Base-by-base conservation (phyloP, 306 rosid species). In the Hippophae tibetana region DNA sequence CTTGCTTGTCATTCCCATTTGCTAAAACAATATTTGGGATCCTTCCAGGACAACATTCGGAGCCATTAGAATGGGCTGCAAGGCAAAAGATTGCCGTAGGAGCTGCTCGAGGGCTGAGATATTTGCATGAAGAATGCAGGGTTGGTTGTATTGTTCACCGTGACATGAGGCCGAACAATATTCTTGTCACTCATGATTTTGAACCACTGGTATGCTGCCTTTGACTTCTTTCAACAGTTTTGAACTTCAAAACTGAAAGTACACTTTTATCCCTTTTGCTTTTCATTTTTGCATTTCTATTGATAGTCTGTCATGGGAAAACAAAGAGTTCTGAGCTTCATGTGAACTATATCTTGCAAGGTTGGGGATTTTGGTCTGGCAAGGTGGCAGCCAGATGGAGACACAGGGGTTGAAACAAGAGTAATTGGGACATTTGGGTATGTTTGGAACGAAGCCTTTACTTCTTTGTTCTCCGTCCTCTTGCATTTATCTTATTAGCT, bases 341-440 rank as follows among this genome's bases (percentile, higher is more conserved):
- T 69, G 9, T 63, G 50, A 43, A 26, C 46, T 66, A 57, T 69
- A 57, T 63, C 66, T 57, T 73, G 51, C 56, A 27, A 93, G 99
- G 97, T 93, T 70, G 99, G 99, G 58, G 99, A 93, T 75, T 93
- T 93, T 72, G 99, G 99, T 54, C 80, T 93, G 9, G 99, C 99
- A 26, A 85, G 99, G 80, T 93, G 99, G 99, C 99, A 93, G 74
- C 99, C 99, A 7, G 99, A 93, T 61, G 99, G 97, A 60, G 99
- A 88, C 63, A 74, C 79, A 0, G 99, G 97, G 56, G 97, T 93
- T 61, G 99, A 93, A 59, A 93, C 99, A 3, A 75, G 99, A 78
- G 97, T 93, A 9, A 93, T 93, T 62, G 99, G 99, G 81, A 93
- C 99, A 42, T 93, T 93, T 60, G 99, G 99, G 99, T 93, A 75